Evolutionary conservation across 306 rosid genomes (phyloP), one percentile per base, ranked within the genome.

Genomic region (Dryas octopetala): DNA sequence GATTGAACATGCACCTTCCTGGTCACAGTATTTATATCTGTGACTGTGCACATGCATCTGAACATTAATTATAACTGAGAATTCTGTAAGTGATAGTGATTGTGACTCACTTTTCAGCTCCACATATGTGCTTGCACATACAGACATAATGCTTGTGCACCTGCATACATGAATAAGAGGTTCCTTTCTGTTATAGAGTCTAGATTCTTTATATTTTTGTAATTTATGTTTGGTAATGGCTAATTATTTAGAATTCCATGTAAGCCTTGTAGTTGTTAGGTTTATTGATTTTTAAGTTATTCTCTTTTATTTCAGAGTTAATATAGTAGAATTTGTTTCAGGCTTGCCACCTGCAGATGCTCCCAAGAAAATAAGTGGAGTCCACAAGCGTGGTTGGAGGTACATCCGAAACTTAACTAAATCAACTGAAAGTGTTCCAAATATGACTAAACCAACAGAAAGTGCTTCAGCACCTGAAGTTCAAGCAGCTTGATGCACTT

Each of bases 371-470:
- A 88, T 96, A 41, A 90, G 99, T 67, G 99, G 99, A 77, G 99
- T 90, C 76, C 96, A 96, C 89, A 96, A 96, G 86, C 97, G 99
- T 53, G 88, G 99, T 80, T 96, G 99, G 99, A 91, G 80, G 82
- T 92, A 92, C 86, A 86, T 92, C 69, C 80, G 87, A 53, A 76
- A 77, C 78, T 66, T 79, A 63, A 63, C 83, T 23, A 88, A 76
- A 60, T 67, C 84, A 46, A 49, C 68, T 15, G 91, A 80, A 78
- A 73, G 74, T 78, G 75, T 79, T 26, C 75, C 85, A 41, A 86
- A 62, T 54, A 51, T 7, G 65, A 72, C 86, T 6, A 84, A 79
- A 60, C 76, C 88, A 15, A 47, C 83, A 28, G 96, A 89, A 59
- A 74, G 78, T 66, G 78, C 66, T 70, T 70, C 73, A 66, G 83